These are phyloP conservation scores for Martensiomyces pterosporus DNA, from an alignment of 192 early-diverging fungal genomes.

Conservation along the genomic window DNA sequence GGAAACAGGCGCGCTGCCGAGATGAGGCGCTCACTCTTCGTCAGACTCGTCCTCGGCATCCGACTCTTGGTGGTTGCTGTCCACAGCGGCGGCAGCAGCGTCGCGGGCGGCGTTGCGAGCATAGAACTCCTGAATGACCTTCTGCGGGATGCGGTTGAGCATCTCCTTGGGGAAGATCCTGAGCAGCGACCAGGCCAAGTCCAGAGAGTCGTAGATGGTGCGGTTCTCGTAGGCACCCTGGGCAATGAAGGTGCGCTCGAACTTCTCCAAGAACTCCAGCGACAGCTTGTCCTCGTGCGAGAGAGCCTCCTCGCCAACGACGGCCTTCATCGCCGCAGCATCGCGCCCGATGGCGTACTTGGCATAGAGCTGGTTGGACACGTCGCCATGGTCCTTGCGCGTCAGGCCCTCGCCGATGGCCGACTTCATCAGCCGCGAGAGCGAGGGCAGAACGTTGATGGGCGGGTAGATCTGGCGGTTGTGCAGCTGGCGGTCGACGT, in stretches of 20 bases:
- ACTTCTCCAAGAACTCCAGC: slow-evolving; percentile 98
- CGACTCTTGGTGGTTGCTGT: slow-evolving; percentile 7
- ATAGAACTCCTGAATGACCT: slow-evolving; percentile 92
- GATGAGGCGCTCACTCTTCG: slow-evolving; percentile 8
- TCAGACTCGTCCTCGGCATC: slow-evolving; percentile 34
- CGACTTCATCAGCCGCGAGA: slow-evolving; percentile 99
- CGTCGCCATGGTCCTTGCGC: slow-evolving; percentile 97
- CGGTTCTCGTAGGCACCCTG: slow-evolving; percentile 96
- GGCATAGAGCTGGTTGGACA: slow-evolving; percentile 98
- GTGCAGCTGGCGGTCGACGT: slow-evolving; percentile 95
- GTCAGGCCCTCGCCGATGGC: slow-evolving; percentile 98
- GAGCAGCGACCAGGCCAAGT: slow-evolving; percentile 96
- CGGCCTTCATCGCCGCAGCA: slow-evolving; percentile 99
- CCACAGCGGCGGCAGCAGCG: slow-evolving; percentile 2
- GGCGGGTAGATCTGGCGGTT: slow-evolving; percentile 99
- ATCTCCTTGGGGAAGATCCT: slow-evolving; percentile 99
- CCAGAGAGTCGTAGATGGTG: slow-evolving; percentile 95
- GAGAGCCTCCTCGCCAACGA: slow-evolving; percentile 98
- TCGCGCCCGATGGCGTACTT: slow-evolving; percentile 99
- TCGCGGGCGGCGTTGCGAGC: slow-evolving; percentile 58
- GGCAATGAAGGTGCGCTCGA: slow-evolving; percentile 95
- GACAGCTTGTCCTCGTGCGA: slow-evolving; percentile 97
- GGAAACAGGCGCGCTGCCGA: not conserved
- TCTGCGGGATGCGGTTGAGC: slow-evolving; percentile 98
- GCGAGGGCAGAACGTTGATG: slow-evolving; percentile 97